Conservation (phyloP, 2,329 filamentous ascomycete genomes). For the Xylaria sp. region DNA sequence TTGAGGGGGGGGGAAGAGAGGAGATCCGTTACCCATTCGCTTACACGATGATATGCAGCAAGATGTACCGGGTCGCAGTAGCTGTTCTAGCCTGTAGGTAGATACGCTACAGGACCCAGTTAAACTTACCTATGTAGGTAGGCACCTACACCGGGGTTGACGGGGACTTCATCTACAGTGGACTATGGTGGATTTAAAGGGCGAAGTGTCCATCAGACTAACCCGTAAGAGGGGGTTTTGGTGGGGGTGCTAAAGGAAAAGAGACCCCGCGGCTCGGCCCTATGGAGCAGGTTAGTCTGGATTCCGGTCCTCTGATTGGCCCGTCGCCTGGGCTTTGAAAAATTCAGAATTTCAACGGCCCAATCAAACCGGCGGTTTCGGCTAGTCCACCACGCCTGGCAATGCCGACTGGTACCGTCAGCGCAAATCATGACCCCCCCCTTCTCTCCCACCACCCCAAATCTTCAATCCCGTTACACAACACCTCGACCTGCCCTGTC, state of each 20-base stretch:
- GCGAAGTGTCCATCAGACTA: no score
- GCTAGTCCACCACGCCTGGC: conserved; percentile 39
- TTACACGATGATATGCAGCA: conserved; percentile 16
- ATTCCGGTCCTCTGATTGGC: not conserved
- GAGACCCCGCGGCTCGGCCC: conserved; percentile 34
- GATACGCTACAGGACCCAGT: no score
- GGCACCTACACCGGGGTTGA: no score
- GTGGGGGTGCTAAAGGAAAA: conserved; percentile 4
- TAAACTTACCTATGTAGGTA: not conserved
- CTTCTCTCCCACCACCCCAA: conserved; percentile 4
- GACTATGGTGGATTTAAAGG: no score
- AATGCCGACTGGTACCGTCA: conserved; percentile 41
- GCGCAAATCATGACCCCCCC: conserved; percentile 32
- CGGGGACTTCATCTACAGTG: no score
- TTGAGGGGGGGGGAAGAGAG: no score
- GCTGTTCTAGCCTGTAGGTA: not conserved
- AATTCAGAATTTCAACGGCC: conserved; percentile 29
- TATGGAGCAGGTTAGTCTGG: conserved; percentile 19
- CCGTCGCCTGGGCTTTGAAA: conserved; percentile 26
- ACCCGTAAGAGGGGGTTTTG: not conserved
- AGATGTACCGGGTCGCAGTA: not conserved
- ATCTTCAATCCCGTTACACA: conserved; percentile 7
- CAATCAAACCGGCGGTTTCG: conserved; percentile 35
- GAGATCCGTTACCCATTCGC: conserved; percentile 4
- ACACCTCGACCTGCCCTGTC: not conserved